Conservation (phyloP, 179 eudicot genomes). For the Corrigiola litoralis region DNA sequence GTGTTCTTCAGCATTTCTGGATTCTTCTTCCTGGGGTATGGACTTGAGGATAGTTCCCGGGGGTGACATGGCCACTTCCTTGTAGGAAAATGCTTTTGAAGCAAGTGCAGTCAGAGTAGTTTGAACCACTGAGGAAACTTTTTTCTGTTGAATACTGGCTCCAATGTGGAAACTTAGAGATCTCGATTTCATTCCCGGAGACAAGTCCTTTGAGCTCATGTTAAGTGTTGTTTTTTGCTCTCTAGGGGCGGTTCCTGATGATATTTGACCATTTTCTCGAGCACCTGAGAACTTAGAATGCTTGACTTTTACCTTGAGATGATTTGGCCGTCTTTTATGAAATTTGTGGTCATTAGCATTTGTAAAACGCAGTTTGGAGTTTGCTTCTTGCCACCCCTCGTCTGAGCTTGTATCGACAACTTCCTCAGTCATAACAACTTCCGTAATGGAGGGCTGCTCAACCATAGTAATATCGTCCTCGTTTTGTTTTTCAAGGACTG, state of each 20-base stretch:
- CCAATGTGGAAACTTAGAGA: slow-evolving; percentile 15
- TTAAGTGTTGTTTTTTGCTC: slow-evolving; percentile 30
- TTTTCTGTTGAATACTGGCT: slow-evolving; percentile 31
- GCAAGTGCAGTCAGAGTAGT: slow-evolving; percentile 47
- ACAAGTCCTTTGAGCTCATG: slow-evolving; percentile 29
- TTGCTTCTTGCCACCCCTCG: slow-evolving; percentile 99
- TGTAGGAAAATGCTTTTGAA: slow-evolving; percentile 84
- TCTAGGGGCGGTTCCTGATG: slow-evolving; percentile 32
- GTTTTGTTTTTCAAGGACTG: slow-evolving; percentile 27
- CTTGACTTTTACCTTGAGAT: slow-evolving; percentile 60
- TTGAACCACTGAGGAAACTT: slow-evolving; percentile 28
- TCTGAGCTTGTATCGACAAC: slow-evolving; percentile 47
- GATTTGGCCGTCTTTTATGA: slow-evolving; percentile 55
- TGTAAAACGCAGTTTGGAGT: slow-evolving; percentile 56
- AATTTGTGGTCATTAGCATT: slow-evolving; percentile 43
- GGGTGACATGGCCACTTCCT: slow-evolving; percentile 91
- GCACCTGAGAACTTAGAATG: slow-evolving; percentile 28
- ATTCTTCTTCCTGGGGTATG: slow-evolving; percentile 48
- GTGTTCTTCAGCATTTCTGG: slow-evolving; percentile 34
- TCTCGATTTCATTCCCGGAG: slow-evolving; percentile 41
- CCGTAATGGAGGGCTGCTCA: too few species aligned
- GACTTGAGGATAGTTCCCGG: slow-evolving; percentile 93
- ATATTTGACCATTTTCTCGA: slow-evolving; percentile 40
- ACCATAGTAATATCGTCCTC: slow-evolving; percentile 16
- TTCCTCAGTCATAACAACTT: slow-evolving; percentile 30